Base-by-base conservation (phyloP, 1,284 basidiomycete genomes). In the Cryptococcus sp. region DNA sequence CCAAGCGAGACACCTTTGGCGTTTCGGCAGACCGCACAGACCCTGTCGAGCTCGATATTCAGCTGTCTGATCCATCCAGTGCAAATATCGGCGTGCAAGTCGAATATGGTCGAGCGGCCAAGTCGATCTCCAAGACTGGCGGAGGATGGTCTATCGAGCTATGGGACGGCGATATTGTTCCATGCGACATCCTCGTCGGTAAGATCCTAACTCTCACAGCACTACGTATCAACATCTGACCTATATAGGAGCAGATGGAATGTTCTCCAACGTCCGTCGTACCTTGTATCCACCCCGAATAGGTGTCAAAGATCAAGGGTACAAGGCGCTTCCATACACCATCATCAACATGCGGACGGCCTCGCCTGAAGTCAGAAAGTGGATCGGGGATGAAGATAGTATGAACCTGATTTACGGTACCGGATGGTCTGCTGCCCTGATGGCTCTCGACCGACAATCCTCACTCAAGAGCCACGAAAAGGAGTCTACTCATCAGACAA, bases 231-330 rank as follows among this genome's bases (percentile, higher is more conserved):
- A 11, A 11, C 24, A 9, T 22, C 16, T 18, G 18, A 14, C 25
- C 23, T 31, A n/a, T 22, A 14, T 25, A 58, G 58, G 54, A 11
- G 52, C 59, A 16, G 59, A 61, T 34, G 59, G 59, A 16, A 58
- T 61, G 54, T 59, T 58, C 51, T 55, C 52, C 12, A 40, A 41
- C 4, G 47, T 50, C 24, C 50, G 59, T 24, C 35, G 48, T 4
- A n/a, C 45, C 10, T 39, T 56, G 3, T 47, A 48, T 31, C 50
- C 50, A 4, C 31, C n/a, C 18, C 33, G 6, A 6, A n/a, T 5
- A 14, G 41, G 28, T 16, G 22, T 25, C 35, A 23, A 28, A 38
- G 23, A 43, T 23, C 14, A 19, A 18, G 22, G 28, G 39, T 19
- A 43, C 47, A 18, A 36, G 25, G 33, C 32, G 2, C 45, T 54